Conservation (phyloP, 345 rosid species). For the Hibiscus mutabilis region DNA sequence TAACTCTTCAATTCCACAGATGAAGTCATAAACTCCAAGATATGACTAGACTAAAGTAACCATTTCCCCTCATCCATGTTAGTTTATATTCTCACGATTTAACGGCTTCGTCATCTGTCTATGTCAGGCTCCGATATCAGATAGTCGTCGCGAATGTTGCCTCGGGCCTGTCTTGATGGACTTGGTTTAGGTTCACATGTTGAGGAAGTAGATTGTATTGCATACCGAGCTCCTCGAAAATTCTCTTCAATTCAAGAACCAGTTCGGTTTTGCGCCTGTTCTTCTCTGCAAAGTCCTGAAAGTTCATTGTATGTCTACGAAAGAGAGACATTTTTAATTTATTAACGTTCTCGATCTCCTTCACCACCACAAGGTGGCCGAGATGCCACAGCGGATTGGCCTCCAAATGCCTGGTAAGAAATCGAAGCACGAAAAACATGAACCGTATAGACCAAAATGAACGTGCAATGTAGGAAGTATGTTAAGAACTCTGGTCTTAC, state of each 20-base stretch:
- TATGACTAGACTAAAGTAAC: not conserved
- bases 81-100: not conserved
- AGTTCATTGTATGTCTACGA: constrained; percentile 42
- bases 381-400: constrained; percentile 36
- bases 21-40: not conserved
- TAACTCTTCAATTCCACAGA: no score
- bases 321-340: constrained; percentile 38
- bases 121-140: not conserved
- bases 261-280: constrained; percentile 40
- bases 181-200: constrained; percentile 30
- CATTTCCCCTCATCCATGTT: not conserved
- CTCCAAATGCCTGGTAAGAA: constrained; percentile 40
- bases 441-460: not conserved
- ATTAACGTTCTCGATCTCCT: constrained; percentile 47
- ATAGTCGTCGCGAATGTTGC: not conserved
- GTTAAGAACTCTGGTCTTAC: constrained; percentile 25
- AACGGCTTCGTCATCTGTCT: not conserved
- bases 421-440: not conserved
- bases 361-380: constrained; percentile 36
- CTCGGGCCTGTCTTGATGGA: constrained; percentile 9
- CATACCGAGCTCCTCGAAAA: constrained; percentile 46
- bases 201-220: constrained; percentile 44
- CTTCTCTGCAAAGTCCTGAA: constrained; percentile 49
- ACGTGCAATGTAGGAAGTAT: not conserved
- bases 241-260: constrained; percentile 37